Evolutionary conservation across 176 grass and related monocot genomes (phyloP).

Genomic region (Lolium perenne): DNA sequence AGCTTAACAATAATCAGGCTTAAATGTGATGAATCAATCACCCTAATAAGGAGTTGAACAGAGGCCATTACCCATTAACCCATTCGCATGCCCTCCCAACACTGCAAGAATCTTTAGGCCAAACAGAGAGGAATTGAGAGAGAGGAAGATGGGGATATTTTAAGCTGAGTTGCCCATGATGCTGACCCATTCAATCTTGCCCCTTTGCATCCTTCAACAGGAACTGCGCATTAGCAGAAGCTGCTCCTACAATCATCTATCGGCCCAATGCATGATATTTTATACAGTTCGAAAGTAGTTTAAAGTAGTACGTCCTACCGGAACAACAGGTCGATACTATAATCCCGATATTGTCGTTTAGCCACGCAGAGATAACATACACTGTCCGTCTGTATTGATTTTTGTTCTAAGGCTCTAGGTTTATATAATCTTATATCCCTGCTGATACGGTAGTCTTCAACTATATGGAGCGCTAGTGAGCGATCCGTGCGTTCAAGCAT

Average conservation of each 20-base stretch:
- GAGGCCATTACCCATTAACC: too few species aligned
- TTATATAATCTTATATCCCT: not conserved
- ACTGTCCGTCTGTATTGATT: not conserved
- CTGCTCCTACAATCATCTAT: not conserved
- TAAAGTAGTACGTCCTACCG: not conserved
- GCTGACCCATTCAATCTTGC: conserved; percentile 8
- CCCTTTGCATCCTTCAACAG: conserved; percentile 27
- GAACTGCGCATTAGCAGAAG: conserved; percentile 1
- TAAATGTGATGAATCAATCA: not conserved
- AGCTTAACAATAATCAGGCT: too few species aligned
- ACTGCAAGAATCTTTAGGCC: not conserved
- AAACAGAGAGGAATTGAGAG: not conserved
- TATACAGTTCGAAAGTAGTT: too few species aligned
- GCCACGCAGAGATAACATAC: not conserved
- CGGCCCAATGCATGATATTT: not conserved
- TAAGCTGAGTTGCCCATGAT: not conserved
- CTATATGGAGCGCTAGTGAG: not conserved
- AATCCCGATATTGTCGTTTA: not conserved
- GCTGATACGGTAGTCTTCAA: not conserved
- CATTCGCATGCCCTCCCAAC: not conserved
- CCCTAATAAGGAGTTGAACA: not conserved
- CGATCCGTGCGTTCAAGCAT: not conserved
- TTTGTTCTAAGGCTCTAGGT: not conserved
- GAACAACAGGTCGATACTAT: not conserved
- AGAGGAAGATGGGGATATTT: not conserved